Evolutionary conservation across 441 rosid genomes (phyloP).

Genomic region (Erodium moschatum): DNA sequence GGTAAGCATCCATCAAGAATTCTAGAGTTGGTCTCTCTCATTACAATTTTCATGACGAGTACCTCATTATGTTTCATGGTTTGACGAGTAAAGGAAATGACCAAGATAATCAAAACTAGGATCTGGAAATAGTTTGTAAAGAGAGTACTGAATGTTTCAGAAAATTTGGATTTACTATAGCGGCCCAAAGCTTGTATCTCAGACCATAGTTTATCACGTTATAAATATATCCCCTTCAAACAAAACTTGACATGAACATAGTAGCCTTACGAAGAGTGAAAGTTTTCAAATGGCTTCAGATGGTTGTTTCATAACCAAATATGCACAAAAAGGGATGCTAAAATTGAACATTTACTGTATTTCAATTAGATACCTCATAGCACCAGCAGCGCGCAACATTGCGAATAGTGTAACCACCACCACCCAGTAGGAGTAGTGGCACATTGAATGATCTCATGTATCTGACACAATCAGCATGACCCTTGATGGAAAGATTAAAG

Average conservation of each 20-base stretch:
- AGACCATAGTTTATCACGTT: background rate
- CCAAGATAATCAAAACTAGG: background rate
- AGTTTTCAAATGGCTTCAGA: background rate
- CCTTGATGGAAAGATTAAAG: conserved; percentile 90
- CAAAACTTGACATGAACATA: background rate
- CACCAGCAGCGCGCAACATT: conserved; percentile 99
- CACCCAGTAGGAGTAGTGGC: conserved; percentile 92
- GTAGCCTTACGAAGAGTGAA: background rate
- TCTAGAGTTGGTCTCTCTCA: background rate
- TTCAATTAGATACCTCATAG: conserved; percentile 55
- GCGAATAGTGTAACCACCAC: conserved; percentile 93
- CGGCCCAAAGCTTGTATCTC: background rate
- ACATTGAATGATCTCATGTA: conserved; percentile 80
- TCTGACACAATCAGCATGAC: conserved; percentile 92
- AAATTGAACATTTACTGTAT: background rate
- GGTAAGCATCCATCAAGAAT: background rate
- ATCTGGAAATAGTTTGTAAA: background rate
- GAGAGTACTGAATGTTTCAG: background rate
- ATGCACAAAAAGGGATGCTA: background rate
- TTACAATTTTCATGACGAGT: background rate
- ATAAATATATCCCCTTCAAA: background rate
- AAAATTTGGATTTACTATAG: background rate
- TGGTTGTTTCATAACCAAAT: background rate
- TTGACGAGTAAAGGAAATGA: background rate
- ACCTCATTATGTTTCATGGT: background rate